Evolutionary conservation across 345 rosid genomes (phyloP), one percentile per base, ranked within the genome.

Genomic region (Punica granatum): DNA sequence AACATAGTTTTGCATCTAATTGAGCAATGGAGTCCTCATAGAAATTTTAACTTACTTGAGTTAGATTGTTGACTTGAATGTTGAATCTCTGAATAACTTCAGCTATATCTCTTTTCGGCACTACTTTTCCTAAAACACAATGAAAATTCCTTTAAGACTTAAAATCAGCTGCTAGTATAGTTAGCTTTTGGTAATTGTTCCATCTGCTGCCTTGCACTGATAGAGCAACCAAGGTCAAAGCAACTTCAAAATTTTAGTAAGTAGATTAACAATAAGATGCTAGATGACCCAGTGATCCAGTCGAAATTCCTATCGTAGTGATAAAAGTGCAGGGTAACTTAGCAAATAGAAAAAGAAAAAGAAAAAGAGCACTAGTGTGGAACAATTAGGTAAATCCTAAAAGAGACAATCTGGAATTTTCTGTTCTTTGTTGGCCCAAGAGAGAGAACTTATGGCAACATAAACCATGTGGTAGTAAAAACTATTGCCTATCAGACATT

Each of bases 21-120:
- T 11, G 61, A 28, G 28, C 33, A 56, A 28, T 15, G 26, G 15
- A 11, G 34, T 26, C 46, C 35, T 65, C 9, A 65, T 39, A 13
- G 41, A n/a, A 3, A 36, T n/a, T 10, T 30, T 16, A 26, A 73
- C 92, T 81, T 78, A 86, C 92, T 75, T 94, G 97, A 10, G 97
- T 91, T 82, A 94, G 85, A 84, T 94, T 94, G 80, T 84, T 94
- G 80, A 89, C 95, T 84, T 94, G 99, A 64, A 91, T 94, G 81
- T 94, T 94, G 82, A 91, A 89, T 69, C 83, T 86, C 62, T 75
- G 84, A 58, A 83, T 84, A 12, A 83, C 73, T 73, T 85, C 95
- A 33, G 67, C 16, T 18, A 89, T 68, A 18, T 89, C 95, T 72
- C 67, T 89, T 79, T 91, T 94, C 26, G 85, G 75, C 49, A 76